Evolutionary conservation across 345 rosid genomes (phyloP), one percentile per base, ranked within the genome.

Genomic region (Ceriops zippeliana): DNA sequence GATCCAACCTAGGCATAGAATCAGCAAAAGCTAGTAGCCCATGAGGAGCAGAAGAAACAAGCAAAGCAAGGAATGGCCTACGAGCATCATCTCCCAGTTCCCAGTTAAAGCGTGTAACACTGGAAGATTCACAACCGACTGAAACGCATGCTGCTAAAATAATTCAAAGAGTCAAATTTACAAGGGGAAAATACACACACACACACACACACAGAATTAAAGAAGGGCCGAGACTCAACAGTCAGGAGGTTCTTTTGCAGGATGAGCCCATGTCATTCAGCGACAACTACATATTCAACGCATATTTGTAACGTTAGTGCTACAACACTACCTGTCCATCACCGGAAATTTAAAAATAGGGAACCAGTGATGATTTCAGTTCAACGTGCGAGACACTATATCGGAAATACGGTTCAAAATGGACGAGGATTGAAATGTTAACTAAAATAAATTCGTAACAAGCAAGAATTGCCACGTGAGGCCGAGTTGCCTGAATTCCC

Each of bases 131-230:
- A 7, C 58, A 54, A 61, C 75, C 62, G 61, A 74, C 76, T 3
- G 35, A 58, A 22, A 19, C 66, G 11, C 19, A 59, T 62, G 68
- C 35, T 17, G 30, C 73, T 56, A 47, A 34, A 34, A 38, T 11
- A 17, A 67, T 19, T 37, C 69, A 34, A 73, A 63, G 4, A 57
- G 59, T 57, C 59, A 53, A 65, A 81, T 78, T 64, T 78, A 81
- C 80, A 73, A 22, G 21, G 21, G 7, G 65, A 37, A 75, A 56
- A 37, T 1, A 6, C 0, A 30, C 1, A 24, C 1, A 24, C 1
- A 24, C 1, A 24, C 26, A 0, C 26, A 24, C 26, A 24, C 26
- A 24, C 26, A 24, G 0, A 24, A 58, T 27, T 17, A 54, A 56
- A 56, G 16, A 13, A 42, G 49, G 16, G 16, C 5, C 17, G 16